phyloP scores from a whole-genome alignment of 768 basidiomycete species.

The Russula dissimulans region DNA sequence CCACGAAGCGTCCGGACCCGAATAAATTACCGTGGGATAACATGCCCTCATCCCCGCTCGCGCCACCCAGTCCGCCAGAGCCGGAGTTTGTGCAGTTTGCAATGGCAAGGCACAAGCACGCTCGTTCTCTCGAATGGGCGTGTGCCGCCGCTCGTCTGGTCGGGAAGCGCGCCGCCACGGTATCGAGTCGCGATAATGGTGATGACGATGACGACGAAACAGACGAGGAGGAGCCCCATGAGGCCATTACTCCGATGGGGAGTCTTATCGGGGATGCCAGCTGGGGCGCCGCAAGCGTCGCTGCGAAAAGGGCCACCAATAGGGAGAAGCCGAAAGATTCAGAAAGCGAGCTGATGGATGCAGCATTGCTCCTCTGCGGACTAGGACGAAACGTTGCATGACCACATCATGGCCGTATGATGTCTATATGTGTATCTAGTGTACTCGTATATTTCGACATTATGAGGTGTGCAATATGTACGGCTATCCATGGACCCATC shows the following conservation, averaged over 20 bases:
- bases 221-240: conserved; percentile 51
- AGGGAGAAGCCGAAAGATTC: background rate
- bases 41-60: conserved; percentile 18
- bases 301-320: background rate
- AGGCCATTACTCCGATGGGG: conserved; percentile 52
- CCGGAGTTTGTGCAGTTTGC: conserved; percentile 25
- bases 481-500: conserved; percentile 38
- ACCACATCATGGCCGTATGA: conserved; percentile 31
- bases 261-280: conserved; percentile 14
- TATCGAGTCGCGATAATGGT: conserved; percentile 14
- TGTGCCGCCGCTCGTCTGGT: conserved; percentile 31
- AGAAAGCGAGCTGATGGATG: conserved; percentile 13
- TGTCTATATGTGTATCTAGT: conserved; percentile 14
- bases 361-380: conserved; percentile 11
- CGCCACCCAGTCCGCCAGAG: conserved; percentile 19
- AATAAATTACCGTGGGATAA: conserved; percentile 19
- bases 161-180: conserved; percentile 31
- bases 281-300: background rate
- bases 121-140: conserved; percentile 31
- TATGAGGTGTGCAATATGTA: conserved; percentile 19
- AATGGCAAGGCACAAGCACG: conserved; percentile 9
- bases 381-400: conserved; percentile 26
- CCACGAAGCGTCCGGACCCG: conserved; percentile 16
- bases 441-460: conserved; percentile 32
- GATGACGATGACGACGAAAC: conserved; percentile 37